phyloP scores from a whole-genome alignment of 352 stramenopile species.

The Pythium periplocum region DNA sequence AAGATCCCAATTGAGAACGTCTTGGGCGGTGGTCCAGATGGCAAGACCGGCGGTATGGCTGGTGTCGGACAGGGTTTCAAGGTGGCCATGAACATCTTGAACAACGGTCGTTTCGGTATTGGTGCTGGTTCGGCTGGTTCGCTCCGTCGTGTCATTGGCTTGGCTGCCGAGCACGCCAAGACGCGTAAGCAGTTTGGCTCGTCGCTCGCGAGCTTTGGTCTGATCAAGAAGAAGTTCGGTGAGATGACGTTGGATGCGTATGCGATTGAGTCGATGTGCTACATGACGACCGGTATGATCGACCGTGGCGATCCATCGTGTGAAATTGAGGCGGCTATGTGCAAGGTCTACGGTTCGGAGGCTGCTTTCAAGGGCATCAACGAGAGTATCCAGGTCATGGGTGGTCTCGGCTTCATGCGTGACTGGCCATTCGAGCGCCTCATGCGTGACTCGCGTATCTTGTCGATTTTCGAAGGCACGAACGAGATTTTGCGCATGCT shows the following conservation, averaged over 20 bases:
- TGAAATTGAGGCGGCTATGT: constrained; percentile 86
- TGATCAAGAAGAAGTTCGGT: constrained; percentile 89
- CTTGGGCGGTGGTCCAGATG: constrained; percentile 72
- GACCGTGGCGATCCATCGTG: constrained; percentile 80
- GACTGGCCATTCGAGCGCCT: constrained; percentile 90
- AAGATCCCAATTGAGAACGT: constrained; percentile 92
- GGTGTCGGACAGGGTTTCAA: constrained; percentile 90
- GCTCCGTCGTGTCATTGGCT: constrained; percentile 61
- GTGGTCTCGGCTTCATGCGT: constrained; percentile 89
- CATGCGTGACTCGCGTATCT: constrained; percentile 88
- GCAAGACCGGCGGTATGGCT: constrained; percentile 58
- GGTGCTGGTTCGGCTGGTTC: constrained; percentile 69
- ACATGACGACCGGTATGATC: constrained; percentile 88
- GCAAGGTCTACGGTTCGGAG: constrained; percentile 87
- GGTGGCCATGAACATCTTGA: constrained; percentile 90
- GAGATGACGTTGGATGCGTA: constrained; percentile 77
- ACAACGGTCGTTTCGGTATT: constrained; percentile 91
- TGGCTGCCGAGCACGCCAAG: constrained; percentile 70
- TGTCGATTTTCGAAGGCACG: constrained; percentile 91
- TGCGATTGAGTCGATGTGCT: constrained; percentile 87
- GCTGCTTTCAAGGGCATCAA: constrained; percentile 81
- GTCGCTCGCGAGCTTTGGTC: constrained; percentile 64
- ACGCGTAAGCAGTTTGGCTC: constrained; percentile 77
- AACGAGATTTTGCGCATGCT: constrained; percentile 90
- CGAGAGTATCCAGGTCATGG: constrained; percentile 87